phyloP scores from a whole-genome alignment of 345 rosid genomes.

The Camelina sativa region DNA sequence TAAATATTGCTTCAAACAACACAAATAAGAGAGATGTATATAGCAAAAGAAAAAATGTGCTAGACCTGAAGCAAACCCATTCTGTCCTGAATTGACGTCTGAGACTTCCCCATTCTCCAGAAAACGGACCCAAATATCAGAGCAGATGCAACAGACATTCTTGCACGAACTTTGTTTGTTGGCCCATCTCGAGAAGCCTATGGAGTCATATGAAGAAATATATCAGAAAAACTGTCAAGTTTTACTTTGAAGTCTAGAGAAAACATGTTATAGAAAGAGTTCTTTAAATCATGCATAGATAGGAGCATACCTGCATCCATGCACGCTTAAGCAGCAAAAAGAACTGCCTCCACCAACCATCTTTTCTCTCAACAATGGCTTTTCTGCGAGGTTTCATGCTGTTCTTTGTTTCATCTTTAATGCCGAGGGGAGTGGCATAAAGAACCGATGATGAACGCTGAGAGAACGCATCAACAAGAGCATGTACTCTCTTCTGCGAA shows the following conservation, averaged over 20 bases:
- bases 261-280: slow-evolving; percentile 12
- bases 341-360: slow-evolving; percentile 89
- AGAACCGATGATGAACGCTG: slow-evolving; percentile 59
- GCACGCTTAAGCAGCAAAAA: slow-evolving; percentile 87
- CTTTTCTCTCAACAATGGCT: slow-evolving; percentile 54
- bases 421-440: slow-evolving; percentile 68
- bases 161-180: slow-evolving; percentile 93
- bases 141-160: slow-evolving; percentile 98
- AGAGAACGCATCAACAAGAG: slow-evolving; percentile 81
- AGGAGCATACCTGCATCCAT: slow-evolving; percentile 82
- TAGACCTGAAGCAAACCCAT: slow-evolving; percentile 97
- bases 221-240: slow-evolving; percentile 29
- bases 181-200: slow-evolving; percentile 99
- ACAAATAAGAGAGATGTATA: slow-evolving; percentile 1
- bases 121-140: slow-evolving; percentile 97
- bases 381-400: slow-evolving; percentile 49
- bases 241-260: too few species aligned
- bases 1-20: background rate
- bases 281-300: slow-evolving; percentile 19
- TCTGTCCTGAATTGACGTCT: slow-evolving; percentile 94
- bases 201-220: slow-evolving; percentile 30
- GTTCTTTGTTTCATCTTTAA: slow-evolving; percentile 43
- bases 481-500: slow-evolving; percentile 87
- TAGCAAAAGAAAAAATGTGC: slow-evolving; percentile 20
- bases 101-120: slow-evolving; percentile 97